Evolutionary conservation across 345 rosid species (phyloP).

Genomic region (Murraya paniculata): DNA sequence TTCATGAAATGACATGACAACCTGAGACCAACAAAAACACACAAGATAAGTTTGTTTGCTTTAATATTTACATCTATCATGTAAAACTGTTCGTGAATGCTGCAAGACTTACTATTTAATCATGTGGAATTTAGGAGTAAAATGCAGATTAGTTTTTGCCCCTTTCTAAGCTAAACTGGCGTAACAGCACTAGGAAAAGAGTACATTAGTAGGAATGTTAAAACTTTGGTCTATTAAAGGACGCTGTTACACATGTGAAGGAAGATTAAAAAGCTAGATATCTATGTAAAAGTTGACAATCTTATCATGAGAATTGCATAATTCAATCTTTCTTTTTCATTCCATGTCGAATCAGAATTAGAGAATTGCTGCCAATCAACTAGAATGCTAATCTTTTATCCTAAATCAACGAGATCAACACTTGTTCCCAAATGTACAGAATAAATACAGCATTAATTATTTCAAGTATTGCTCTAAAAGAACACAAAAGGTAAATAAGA

Average conservation of each 20-base stretch:
- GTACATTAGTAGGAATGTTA: too few species aligned
- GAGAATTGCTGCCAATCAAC: background rate
- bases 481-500: background rate
- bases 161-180: too few species aligned
- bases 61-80: too few species aligned
- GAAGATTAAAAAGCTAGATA: too few species aligned
- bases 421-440: background rate
- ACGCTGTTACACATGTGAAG: too few species aligned
- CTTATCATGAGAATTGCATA: too few species aligned
- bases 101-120: background rate
- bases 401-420: background rate
- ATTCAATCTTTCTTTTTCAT: too few species aligned
- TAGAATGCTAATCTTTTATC: background rate
- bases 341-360: background rate
- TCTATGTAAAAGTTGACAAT: background rate
- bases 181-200: too few species aligned
- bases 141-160: too few species aligned
- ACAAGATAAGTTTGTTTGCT: too few species aligned
- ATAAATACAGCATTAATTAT: background rate
- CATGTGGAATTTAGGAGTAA: too few species aligned
- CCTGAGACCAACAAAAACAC: conserved; percentile 36
- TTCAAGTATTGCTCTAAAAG: background rate
- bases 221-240: too few species aligned
- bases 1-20: conserved; percentile 95
- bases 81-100: background rate